A percentile compares a stretch with the other conserved stretches of the same genome.
phyloP scores from a whole-genome alignment of 2,329 filamentous ascomycete species.

The Incumbomyces lentus region DNA sequence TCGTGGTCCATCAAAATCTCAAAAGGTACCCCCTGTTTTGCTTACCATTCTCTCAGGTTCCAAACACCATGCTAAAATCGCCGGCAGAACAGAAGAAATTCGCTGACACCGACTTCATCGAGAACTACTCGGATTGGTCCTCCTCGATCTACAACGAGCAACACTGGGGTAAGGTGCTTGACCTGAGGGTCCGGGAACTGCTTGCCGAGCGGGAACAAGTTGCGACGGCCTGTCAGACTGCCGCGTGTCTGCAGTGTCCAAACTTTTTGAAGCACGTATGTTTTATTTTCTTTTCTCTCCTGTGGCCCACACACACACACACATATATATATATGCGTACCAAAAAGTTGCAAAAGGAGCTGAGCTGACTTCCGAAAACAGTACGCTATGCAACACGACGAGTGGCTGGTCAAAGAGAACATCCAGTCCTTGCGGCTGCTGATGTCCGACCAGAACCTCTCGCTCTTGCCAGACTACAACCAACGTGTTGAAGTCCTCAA shows the following conservation, averaged over 20 bases:
- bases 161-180: slow-evolving; percentile 69
- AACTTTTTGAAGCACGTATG: slow-evolving; percentile 79
- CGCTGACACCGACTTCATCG: slow-evolving; percentile 59
- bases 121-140: slow-evolving; percentile 64
- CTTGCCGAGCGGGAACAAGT: slow-evolving; percentile 60
- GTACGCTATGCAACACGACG: slow-evolving; percentile 93
- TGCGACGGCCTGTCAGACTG: slow-evolving; percentile 51
- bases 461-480: slow-evolving; percentile 91
- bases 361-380: slow-evolving; percentile 32
- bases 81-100: slow-evolving; percentile 41
- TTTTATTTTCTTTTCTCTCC: slow-evolving; percentile 23
- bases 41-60: slow-evolving; percentile 20
- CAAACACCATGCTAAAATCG: slow-evolving; percentile 29
- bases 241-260: slow-evolving; percentile 59
- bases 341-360: neutral
- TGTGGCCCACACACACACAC: too few species aligned
- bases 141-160: slow-evolving; percentile 71
- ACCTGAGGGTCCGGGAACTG: slow-evolving; percentile 69
- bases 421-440: slow-evolving; percentile 77
- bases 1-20: slow-evolving; percentile 39
- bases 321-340: too few species aligned
- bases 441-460: slow-evolving; percentile 92
- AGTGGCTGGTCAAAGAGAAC: slow-evolving; percentile 92
- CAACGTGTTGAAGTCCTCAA: slow-evolving; percentile 86
- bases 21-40: slow-evolving; percentile 34